Evolutionary conservation across 148 eudicot genomes (phyloP), one percentile per base, ranked within the genome.

Genomic region (Rhododendron ovatum): DNA sequence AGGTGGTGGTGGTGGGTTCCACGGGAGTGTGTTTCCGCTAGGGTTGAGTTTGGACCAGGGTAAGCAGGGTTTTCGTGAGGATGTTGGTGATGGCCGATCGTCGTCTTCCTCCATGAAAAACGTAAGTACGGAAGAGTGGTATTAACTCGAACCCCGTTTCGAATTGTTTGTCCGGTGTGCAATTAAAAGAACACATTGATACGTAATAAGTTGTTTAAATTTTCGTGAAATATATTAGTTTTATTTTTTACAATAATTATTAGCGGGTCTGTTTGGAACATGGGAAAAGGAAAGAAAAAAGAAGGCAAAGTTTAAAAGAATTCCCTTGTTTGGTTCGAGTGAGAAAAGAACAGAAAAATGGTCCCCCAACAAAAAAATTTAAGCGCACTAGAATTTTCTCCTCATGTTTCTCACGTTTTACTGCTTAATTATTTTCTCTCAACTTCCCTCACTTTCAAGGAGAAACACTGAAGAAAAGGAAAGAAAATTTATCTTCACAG

Each of bases 11-110:
- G 88, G 88, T 7, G 86, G 86, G 14, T 90, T 85, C 75, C 91
- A 89, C 78, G 88, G 87, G 17, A 85, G 86, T 37, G 88, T 89
- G 30, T 92, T 91, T 20, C 95, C 95, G n/a, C 67, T 93, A 75
- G 93, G 95, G 85, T 81, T 93, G 83, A 92, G 94, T 82, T 86
- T 92, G 89, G 94, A 92, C 84, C 90, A 89, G 84, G 85, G 90
- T 17, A 84, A 84, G 80, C 73, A 87, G 17, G 89, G 90, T 51
- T 89, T 90, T 80, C 91, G 91, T 43, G 95, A 93, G 11, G 93
- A 91, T 86, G 89, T 81, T 86, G 88, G 82, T 63, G 88, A 91
- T 87, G 85, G 86, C 37, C 85, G 86, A 48, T 83, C 86, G 73
- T 85, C 71, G 57, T 82, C 91, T 87, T 89, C 90, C 48, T 24